A percentile compares a stretch with the other conserved stretches of the same genome.
These are phyloP conservation scores for Arctium minus DNA, from an alignment of 129 eudicot species.

Conservation along the genomic window DNA sequence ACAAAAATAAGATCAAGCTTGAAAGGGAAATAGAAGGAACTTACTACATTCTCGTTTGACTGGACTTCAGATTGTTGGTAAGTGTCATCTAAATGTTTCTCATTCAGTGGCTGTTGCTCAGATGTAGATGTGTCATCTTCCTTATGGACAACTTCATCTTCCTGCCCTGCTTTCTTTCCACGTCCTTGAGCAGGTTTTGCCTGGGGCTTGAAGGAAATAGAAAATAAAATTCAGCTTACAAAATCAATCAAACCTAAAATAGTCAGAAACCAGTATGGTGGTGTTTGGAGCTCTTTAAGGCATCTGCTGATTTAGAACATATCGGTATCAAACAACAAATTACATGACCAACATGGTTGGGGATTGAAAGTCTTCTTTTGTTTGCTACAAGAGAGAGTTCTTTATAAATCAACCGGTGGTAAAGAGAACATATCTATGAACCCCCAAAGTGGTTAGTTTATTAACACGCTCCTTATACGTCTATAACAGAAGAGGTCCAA, in stretches of 20 bases:
- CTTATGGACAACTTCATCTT: constrained; percentile 45
- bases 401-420: background rate
- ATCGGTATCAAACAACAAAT: background rate
- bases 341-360: background rate
- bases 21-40: constrained; percentile 8
- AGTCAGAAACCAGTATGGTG: background rate
- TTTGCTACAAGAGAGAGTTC: background rate
- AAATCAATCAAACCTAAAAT: background rate
- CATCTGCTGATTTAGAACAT: background rate
- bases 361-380: background rate
- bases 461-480: background rate
- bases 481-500: background rate
- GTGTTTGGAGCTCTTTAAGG: background rate
- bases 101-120: constrained; percentile 49
- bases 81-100: constrained; percentile 49
- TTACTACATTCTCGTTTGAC: constrained; percentile 56
- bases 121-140: constrained; percentile 56
- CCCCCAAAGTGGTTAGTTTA: background rate
- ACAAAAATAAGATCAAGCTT: background rate
- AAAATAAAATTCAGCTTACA: background rate
- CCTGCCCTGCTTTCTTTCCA: constrained; percentile 66
- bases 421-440: background rate
- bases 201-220: constrained; percentile 26
- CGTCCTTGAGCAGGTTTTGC: constrained; percentile 63
- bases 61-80: constrained; percentile 41